Evolutionary conservation across 1,284 basidiomycete genomes (phyloP).

Genomic region (Pyrrhoderma lamaoense): DNA sequence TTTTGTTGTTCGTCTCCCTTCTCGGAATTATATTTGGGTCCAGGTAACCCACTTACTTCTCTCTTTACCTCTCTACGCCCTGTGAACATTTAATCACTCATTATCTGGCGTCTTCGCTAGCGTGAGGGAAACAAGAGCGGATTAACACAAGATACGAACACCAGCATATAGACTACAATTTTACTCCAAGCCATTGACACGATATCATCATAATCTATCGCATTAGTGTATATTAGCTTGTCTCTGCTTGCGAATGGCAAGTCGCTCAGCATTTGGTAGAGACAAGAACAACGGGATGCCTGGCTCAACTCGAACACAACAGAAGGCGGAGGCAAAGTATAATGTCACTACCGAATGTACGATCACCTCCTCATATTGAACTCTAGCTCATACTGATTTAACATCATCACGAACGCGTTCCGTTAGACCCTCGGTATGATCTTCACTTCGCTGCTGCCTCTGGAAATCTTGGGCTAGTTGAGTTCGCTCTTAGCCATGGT

Average conservation of each 20-base stretch:
- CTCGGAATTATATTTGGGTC: too few species aligned
- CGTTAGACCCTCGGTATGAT: constrained; percentile 75
- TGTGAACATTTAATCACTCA: not conserved
- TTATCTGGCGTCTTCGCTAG: not conserved
- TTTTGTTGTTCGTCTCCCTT: too few species aligned
- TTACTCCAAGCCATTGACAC: too few species aligned
- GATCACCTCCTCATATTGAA: constrained; percentile 23
- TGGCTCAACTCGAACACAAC: constrained; percentile 29
- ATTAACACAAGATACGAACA: too few species aligned
- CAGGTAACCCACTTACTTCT: too few species aligned
- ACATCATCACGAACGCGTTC: not conserved
- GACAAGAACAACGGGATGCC: constrained; percentile 25
- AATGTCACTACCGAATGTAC: constrained; percentile 74
- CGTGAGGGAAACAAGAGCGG: too few species aligned
- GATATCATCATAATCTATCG: too few species aligned
- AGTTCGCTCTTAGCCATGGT: constrained; percentile 84
- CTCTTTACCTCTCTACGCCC: not conserved
- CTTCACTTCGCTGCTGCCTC: constrained; percentile 85
- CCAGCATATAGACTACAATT: too few species aligned
- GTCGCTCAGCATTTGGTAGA: constrained; percentile 13
- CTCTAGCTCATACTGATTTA: not conserved
- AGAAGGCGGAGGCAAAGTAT: constrained; percentile 57
- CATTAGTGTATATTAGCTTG: too few species aligned
- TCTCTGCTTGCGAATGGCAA: constrained; percentile 4
- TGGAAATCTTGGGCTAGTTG: constrained; percentile 82